Evolutionary conservation across 2,329 filamentous ascomycete genomes (phyloP).

Genomic region (Fusarium acutatum): DNA sequence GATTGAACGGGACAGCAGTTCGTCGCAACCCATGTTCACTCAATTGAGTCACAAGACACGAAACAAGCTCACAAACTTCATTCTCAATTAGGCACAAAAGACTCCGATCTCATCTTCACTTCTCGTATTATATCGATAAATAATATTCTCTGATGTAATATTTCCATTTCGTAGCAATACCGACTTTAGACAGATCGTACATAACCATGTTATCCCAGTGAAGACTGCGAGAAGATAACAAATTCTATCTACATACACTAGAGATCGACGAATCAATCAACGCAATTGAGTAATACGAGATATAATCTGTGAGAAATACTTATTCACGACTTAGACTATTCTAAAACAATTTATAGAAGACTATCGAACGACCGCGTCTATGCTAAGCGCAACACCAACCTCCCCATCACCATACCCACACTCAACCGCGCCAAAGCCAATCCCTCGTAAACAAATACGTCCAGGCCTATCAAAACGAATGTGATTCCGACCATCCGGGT

Average conservation of each 20-base stretch:
- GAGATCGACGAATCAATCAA: neutral
- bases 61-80: too few species aligned
- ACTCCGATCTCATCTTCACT: accelerated
- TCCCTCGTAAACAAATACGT: neutral
- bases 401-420: neutral
- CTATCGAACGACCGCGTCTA: neutral
- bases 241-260: neutral
- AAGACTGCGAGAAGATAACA: neutral
- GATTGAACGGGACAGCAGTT: neutral
- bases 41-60: too few species aligned
- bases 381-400: neutral
- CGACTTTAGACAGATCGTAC: accelerated
- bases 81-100: neutral
- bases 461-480: neutral
- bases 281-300: too few species aligned
- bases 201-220: too few species aligned
- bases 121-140: neutral
- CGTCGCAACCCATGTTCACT: neutral
- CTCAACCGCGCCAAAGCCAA: neutral
- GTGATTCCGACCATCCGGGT: neutral
- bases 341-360: too few species aligned
- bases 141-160: neutral
- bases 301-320: neutral
- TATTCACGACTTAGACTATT: neutral
- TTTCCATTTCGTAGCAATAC: neutral